Conservation (phyloP, 2,329 filamentous ascomycete genomes). For the Zasmidium cellare region DNA sequence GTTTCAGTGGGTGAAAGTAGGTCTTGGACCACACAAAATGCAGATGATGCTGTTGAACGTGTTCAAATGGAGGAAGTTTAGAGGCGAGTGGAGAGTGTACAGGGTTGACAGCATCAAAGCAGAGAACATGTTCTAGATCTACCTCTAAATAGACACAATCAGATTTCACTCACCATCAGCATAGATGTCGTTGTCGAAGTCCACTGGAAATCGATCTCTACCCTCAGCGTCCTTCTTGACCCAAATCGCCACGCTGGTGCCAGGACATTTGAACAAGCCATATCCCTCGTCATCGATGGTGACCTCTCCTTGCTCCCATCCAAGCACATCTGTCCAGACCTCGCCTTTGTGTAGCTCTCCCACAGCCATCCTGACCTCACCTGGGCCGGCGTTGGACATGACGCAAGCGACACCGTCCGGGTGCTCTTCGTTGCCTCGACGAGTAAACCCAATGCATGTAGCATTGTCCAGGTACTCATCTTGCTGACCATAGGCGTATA, state of each 20-base stretch:
- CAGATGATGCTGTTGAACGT: no score
- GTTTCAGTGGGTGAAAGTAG: no score
- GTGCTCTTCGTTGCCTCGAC: conserved; percentile 51
- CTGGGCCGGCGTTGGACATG: conserved; percentile 30
- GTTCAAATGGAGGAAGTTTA: no score
- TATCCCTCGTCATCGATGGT: conserved; percentile 60
- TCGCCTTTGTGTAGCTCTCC: conserved; percentile 54
- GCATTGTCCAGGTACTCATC: conserved; percentile 62
- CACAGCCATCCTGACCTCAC: conserved; percentile 61
- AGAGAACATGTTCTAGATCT: no score
- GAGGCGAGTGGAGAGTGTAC: no score
- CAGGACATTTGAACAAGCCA: conserved; percentile 57
- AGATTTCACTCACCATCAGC: neutral
- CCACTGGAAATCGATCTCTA: conserved; percentile 46
- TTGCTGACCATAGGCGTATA: conserved; percentile 66
- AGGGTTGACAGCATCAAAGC: no score
- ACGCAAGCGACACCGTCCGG: conserved; percentile 56
- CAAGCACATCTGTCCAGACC: conserved; percentile 64
- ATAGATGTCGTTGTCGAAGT: conserved; percentile 29
- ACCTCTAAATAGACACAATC: no score
- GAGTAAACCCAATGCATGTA: conserved; percentile 63
- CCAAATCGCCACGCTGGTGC: conserved; percentile 62
- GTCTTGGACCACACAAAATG: no score
- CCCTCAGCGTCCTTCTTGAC: conserved; percentile 58
- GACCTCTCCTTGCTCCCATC: conserved; percentile 57